A percentile compares a stretch with the other conserved stretches of the same genome.
Conservation (phyloP, 805 yeast species). For the Yarrowia yakushimensis region DNA sequence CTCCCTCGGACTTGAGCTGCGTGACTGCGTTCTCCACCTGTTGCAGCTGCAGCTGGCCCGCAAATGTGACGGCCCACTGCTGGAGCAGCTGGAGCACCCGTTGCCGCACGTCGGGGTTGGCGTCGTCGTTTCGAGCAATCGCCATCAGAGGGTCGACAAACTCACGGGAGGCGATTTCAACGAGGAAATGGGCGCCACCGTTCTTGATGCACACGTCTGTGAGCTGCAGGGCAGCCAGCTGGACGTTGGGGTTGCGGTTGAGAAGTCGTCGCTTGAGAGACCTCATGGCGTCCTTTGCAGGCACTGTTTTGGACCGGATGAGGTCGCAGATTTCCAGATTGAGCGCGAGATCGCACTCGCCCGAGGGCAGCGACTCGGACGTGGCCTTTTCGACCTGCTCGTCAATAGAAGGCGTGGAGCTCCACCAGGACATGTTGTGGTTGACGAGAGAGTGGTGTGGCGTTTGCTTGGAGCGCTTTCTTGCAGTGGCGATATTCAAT, state of each 20-base stretch:
- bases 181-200: constrained; percentile 81
- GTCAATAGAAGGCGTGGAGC: constrained; percentile 46
- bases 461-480: too few species aligned
- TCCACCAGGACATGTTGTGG: constrained; percentile 39
- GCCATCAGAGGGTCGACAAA: constrained; percentile 66
- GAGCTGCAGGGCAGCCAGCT: constrained; percentile 68
- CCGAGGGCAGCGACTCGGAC: constrained; percentile 85
- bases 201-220: constrained; percentile 87
- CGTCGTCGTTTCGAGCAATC: constrained; percentile 16
- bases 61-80: constrained; percentile 73
- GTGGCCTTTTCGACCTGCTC: constrained; percentile 71
- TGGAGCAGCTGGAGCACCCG: constrained; percentile 63
- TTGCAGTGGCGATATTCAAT: background rate
- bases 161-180: constrained; percentile 76
- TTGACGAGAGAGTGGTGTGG: background rate
- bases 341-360: constrained; percentile 68
- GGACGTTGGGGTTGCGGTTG: constrained; percentile 74
- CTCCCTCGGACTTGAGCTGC: constrained; percentile 56
- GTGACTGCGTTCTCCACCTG: constrained; percentile 63
- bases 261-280: constrained; percentile 71
- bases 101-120: constrained; percentile 49
- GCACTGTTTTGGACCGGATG: constrained; percentile 74
- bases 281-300: constrained; percentile 80
- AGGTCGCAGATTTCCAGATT: constrained; percentile 85
- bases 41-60: constrained; percentile 58